Conservation (phyloP, 148 eudicot species). For the Polygonum maritimum region DNA sequence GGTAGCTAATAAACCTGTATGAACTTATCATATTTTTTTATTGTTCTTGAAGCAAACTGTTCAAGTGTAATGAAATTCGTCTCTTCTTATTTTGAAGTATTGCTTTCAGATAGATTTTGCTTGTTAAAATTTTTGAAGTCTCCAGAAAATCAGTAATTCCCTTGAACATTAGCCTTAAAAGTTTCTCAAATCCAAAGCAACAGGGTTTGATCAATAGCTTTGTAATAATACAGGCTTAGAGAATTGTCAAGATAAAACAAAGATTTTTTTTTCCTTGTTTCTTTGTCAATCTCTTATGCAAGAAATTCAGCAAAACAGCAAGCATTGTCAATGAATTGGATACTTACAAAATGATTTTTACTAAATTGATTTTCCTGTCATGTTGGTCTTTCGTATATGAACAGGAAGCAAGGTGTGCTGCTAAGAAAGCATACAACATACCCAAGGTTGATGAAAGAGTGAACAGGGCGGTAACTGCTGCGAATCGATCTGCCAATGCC, state of each 20-base stretch:
- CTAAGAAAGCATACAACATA: conserved; percentile 70
- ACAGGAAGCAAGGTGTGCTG: conserved; percentile 86
- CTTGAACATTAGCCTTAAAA: background rate
- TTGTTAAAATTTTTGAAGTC: background rate
- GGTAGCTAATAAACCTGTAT: background rate
- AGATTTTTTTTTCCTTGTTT: background rate
- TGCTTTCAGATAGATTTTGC: background rate
- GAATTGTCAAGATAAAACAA: background rate
- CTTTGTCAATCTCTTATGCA: background rate
- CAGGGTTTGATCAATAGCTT: too few relatives aligned
- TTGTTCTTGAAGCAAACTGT: background rate
- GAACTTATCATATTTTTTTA: background rate
- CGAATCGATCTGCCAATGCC: conserved; percentile 84
- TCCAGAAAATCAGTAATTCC: background rate
- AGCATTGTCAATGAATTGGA: background rate
- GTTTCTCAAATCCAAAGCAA: background rate
- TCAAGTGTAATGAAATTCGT: background rate
- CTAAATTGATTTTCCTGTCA: background rate
- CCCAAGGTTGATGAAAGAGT: conserved; percentile 87
- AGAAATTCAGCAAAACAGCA: background rate
- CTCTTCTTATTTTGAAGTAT: background rate
- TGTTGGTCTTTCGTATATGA: background rate
- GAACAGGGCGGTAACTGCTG: conserved; percentile 71
- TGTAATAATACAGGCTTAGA: background rate
- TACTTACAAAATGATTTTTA: background rate